phyloP scores from a whole-genome alignment of 306 rosid genomes.

The Fragaria vesca region DNA sequence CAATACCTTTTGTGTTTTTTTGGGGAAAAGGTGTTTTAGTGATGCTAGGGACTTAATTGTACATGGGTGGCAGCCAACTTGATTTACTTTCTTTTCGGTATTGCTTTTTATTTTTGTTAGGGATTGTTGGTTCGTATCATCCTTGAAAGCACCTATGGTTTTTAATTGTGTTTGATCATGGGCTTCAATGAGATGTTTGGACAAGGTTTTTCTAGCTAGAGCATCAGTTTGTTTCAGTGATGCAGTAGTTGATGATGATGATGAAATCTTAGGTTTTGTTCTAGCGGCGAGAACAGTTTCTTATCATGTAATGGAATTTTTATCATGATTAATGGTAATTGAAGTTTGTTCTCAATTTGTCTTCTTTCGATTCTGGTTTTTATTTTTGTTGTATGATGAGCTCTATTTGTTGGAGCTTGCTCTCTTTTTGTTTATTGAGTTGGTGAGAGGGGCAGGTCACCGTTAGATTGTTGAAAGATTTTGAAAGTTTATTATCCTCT shows the following conservation, averaged over 20 bases:
- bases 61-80: conserved; percentile 8
- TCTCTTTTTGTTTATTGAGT: background rate
- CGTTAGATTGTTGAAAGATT: conserved; percentile 1
- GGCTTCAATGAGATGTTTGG: conserved; percentile 21
- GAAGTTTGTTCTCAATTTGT: background rate
- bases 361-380: background rate
- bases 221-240: conserved; percentile 6
- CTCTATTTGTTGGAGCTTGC: background rate
- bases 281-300: background rate
- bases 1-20: background rate
- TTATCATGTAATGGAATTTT: conserved; percentile 2
- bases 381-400: background rate
- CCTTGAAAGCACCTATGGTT: conserved; percentile 9
- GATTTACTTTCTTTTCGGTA: background rate
- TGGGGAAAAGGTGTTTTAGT: background rate
- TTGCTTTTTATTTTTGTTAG: background rate
- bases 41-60: background rate
- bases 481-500: background rate
- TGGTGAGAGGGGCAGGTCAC: background rate
- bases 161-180: background rate
- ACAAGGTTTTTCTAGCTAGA: background rate
- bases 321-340: background rate
- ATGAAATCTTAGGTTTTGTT: conserved; percentile 4
- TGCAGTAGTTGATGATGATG: conserved; percentile 20
- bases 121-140: conserved; percentile 14